Percentiles rank a stretch among this genome's conserved stretches.
These are phyloP conservation scores for Lipomyces starkeyi DNA, from an alignment of 805 yeast species.

Conservation along the genomic window DNA sequence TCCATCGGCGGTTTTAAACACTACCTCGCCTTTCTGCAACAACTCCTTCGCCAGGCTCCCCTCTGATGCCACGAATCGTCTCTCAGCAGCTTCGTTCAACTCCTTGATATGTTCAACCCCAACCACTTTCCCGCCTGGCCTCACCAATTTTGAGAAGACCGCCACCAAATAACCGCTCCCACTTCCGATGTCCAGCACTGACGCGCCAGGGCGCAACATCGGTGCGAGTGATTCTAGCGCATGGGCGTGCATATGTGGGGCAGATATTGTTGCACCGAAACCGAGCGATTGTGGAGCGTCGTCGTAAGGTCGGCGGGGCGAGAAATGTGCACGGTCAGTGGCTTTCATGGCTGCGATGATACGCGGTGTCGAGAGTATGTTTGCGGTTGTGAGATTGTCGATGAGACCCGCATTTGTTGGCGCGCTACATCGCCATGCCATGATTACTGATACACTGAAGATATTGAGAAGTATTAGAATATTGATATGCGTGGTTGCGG, in stretches of 20 bases:
- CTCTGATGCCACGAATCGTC: conserved; percentile 17
- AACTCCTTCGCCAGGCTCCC: conserved; percentile 16
- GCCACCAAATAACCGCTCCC: conserved; percentile 39
- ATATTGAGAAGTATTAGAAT: background rate
- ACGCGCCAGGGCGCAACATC: conserved; percentile 31
- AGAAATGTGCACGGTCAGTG: conserved; percentile 33
- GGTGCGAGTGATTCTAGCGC: conserved; percentile 29
- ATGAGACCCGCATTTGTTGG: conserved; percentile 26
- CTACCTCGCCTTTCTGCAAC: conserved; percentile 23
- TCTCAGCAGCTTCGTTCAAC: conserved; percentile 18
- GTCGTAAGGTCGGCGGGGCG: conserved; percentile 33
- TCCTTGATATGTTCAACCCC: conserved; percentile 37
- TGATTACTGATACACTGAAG: conserved; percentile 3
- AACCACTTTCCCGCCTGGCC: conserved; percentile 32
- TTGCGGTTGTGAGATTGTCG: conserved; percentile 23
- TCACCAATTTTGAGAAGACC: conserved; percentile 30
- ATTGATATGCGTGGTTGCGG: background rate
- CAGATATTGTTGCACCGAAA: conserved; percentile 37
- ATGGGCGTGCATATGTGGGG: conserved; percentile 40
- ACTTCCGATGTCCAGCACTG: conserved; percentile 36
- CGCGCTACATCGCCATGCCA: conserved; percentile 36
- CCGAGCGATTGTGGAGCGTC: conserved; percentile 38
- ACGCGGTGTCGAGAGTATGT: conserved; percentile 25
- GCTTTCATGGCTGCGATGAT: conserved; percentile 25
- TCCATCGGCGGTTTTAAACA: conserved; percentile 32